Conservation (phyloP, 257 asterid species). For the Ilex asprella region DNA sequence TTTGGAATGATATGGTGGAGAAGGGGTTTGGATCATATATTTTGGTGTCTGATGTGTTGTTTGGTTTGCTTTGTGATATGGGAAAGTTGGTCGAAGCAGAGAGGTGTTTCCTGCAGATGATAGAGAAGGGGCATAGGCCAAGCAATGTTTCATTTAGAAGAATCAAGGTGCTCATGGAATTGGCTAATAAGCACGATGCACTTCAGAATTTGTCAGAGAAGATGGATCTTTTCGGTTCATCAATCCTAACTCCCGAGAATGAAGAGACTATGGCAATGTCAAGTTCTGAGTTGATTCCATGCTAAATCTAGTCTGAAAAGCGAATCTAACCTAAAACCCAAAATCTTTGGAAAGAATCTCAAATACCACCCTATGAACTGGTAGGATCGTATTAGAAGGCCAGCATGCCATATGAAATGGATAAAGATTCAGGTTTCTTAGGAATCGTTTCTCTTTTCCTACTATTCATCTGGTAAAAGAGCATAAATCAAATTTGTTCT, state of each 20-base stretch:
- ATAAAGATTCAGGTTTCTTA: too few species aligned
- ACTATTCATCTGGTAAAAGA: too few species aligned
- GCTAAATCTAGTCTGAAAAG: not conserved
- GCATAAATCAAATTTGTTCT: too few species aligned
- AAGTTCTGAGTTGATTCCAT: conserved; percentile 23
- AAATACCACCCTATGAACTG: too few species aligned
- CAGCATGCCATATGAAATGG: too few species aligned
- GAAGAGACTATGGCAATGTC: conserved; percentile 35
- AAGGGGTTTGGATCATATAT: conserved; percentile 74
- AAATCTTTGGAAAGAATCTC: too few species aligned
- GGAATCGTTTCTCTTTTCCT: too few species aligned
- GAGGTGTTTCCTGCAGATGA: conserved; percentile 88
- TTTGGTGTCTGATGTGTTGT: conserved; percentile 66
- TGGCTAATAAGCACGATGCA: conserved; percentile 52
- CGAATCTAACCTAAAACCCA: too few species aligned
- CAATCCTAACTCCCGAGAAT: conserved; percentile 14
- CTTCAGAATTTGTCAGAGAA: conserved; percentile 44
- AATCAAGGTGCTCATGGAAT: conserved; percentile 86
- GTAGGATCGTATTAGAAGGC: too few species aligned
- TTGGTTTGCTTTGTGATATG: conserved; percentile 72
- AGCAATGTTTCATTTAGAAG: conserved; percentile 71
- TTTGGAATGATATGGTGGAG: conserved; percentile 87
- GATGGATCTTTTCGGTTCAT: conserved; percentile 60
- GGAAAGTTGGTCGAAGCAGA: conserved; percentile 78
- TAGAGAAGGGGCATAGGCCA: conserved; percentile 79